Percentiles rank a stretch among this genome's conserved stretches.
Conservation (phyloP, 768 basidiomycete genomes). For the Naganishia randhawae region DNA sequence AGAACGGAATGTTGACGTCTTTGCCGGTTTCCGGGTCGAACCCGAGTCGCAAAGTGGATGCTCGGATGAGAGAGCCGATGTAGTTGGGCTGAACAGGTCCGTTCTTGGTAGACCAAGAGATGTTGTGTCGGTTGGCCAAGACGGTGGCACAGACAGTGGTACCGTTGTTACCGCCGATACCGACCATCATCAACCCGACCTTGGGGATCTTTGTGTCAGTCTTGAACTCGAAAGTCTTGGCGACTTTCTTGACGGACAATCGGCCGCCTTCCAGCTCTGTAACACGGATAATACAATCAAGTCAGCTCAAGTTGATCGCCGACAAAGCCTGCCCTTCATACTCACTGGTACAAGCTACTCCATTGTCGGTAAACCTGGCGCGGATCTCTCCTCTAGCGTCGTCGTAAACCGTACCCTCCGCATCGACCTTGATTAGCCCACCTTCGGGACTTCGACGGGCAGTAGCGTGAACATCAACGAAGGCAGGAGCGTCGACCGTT, state of each 20-base stretch:
- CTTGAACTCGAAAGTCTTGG: constrained; percentile 81
- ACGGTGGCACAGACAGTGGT: constrained; percentile 89
- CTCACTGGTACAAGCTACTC: constrained; percentile 60
- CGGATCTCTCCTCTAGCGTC: constrained; percentile 42
- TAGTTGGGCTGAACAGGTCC: constrained; percentile 94
- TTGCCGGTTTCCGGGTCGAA: constrained; percentile 72
- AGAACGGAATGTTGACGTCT: constrained; percentile 87
- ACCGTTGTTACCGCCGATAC: constrained; percentile 96
- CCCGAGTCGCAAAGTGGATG: constrained; percentile 89
- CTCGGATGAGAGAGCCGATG: constrained; percentile 92
- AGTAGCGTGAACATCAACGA: constrained; percentile 39
- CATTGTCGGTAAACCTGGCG: constrained; percentile 42
- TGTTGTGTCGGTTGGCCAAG: constrained; percentile 90
- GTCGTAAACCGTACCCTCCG: constrained; percentile 37
- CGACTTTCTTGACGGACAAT: constrained; percentile 72
- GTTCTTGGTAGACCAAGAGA: constrained; percentile 88
- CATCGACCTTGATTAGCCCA: constrained; percentile 46
- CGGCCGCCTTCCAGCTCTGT: constrained; percentile 65
- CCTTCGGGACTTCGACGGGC: constrained; percentile 45
- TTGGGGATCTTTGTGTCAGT: constrained; percentile 78
- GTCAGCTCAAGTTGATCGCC: background rate
- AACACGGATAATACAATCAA: constrained; percentile 41
- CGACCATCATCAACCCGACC: constrained; percentile 98
- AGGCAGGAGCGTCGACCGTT: constrained; percentile 10
- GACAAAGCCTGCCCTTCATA: constrained; percentile 28